phyloP scores from a whole-genome alignment of 2,329 filamentous ascomycete species.

The Plectosphaerella plurivora region DNA sequence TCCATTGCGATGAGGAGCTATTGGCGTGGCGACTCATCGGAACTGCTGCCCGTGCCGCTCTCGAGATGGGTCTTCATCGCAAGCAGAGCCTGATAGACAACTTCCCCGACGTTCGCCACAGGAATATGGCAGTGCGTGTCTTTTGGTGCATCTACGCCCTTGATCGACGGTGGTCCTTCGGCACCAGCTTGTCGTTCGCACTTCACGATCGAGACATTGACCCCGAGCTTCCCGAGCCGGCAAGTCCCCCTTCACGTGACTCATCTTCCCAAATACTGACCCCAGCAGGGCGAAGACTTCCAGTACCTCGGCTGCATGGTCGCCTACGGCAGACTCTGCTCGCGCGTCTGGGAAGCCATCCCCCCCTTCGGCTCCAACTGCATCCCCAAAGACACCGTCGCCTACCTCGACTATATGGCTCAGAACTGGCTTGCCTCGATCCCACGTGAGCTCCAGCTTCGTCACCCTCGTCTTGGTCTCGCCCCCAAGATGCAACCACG shows the following conservation, averaged over 20 bases:
- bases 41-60: constrained; percentile 37
- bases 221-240: constrained; percentile 39
- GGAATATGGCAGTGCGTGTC: constrained; percentile 27
- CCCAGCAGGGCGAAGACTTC: constrained; percentile 21
- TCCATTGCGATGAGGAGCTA: constrained; percentile 43
- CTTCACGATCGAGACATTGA: constrained; percentile 46
- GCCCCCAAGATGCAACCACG: constrained; percentile 24
- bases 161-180: constrained; percentile 47
- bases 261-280: not conserved
- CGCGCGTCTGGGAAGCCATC: constrained; percentile 41
- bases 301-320: constrained; percentile 43
- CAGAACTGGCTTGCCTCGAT: constrained; percentile 42
- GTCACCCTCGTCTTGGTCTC: constrained; percentile 29
- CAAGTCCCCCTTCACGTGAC: constrained; percentile 5
- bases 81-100: constrained; percentile 35
- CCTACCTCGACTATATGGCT: constrained; percentile 34
- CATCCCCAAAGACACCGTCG: constrained; percentile 31
- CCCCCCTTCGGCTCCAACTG: constrained; percentile 28
- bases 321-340: constrained; percentile 38
- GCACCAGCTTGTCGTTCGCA: constrained; percentile 43
- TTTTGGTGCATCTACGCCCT: constrained; percentile 50
- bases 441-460: constrained; percentile 31
- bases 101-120: constrained; percentile 23
- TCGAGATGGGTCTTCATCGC: constrained; percentile 45
- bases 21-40: constrained; percentile 44